Base-by-base conservation (phyloP, 2,329 filamentous ascomycete genomes). In the Chaetomiaceae sp. region DNA sequence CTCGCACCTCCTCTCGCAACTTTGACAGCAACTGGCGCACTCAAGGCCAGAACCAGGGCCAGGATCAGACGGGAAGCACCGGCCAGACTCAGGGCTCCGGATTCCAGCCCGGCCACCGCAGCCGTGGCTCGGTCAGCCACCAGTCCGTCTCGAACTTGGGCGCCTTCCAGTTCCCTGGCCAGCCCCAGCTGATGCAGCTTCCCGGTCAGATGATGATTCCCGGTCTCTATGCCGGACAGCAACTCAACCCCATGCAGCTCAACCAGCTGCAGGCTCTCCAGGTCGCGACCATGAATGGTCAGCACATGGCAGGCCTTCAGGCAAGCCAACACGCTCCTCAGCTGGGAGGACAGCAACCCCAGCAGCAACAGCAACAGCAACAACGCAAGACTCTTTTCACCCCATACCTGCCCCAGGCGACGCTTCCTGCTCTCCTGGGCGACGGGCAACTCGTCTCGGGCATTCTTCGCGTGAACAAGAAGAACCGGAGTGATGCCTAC, bases 1-100 rank as follows among this genome's bases (percentile, higher is more conserved):
- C 79, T 53, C 81, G 93, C 52, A 84, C 83, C 26, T 80, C 80
- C 10, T 98, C 93, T 19, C 83, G 93, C 53, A 98, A 97, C 69
- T 97, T 97, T 62, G 93, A 98, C 57, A 84, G 90, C 60, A 98
- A 98, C 69, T 98, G 93, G 93, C 86, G 93, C 60, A 94, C 89
- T 61, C 90, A 86, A 57, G 61, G 61, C 56, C 74, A 77, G 55
- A 75, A 76, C 60, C 83, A 88, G 67, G 80, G 81, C 55, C 86
- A 88, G 63, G 83, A 84, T 44, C 70, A 72, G 58, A 42, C 64
- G 34, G 63, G 59, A 45, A 64, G 60, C 45, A 64, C 61, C 47
- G 75, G 74, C 59, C 83, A 79, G 65, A 77, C 72, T 55, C 78
- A 81, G 64, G 78, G 79, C 44, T 97, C 97, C 74, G 78, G 79